These are phyloP conservation scores for Colletotrichum tropicicola DNA, from an alignment of 2,329 filamentous ascomycete genomes.

Conservation along the genomic window DNA sequence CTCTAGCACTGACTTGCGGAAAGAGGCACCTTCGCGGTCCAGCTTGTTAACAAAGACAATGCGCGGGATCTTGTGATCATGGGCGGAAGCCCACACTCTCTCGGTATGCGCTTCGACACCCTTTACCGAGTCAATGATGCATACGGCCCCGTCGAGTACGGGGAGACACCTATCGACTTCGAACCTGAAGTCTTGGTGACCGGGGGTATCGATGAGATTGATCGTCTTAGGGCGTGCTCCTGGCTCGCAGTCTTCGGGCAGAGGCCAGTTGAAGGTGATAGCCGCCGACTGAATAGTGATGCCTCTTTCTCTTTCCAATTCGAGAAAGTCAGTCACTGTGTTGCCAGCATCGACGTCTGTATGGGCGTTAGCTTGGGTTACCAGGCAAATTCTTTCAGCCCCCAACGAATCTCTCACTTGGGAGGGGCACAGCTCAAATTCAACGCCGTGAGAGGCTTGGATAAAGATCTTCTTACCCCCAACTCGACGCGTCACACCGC, in stretches of 20 bases:
- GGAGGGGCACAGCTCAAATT: no score
- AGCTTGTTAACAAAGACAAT: constrained; percentile 83
- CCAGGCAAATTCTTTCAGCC: background rate
- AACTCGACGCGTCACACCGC: constrained; percentile 85
- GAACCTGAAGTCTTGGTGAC: constrained; percentile 97
- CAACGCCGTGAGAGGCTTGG: no score
- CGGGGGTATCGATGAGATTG: constrained; percentile 95
- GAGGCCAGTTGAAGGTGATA: constrained; percentile 94
- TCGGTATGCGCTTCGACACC: constrained; percentile 98
- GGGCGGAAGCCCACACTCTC: constrained; percentile 93
- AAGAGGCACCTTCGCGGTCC: constrained; percentile 80
- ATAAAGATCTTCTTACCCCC: no score
- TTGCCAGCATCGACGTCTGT: constrained; percentile 93
- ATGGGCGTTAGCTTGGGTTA: background rate
- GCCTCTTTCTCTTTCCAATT: constrained; percentile 88
- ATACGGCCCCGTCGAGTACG: constrained; percentile 90
- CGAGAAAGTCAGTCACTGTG: constrained; percentile 96
- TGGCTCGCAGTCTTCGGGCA: constrained; percentile 52
- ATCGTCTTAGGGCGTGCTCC: constrained; percentile 69
- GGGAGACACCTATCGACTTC: constrained; percentile 92
- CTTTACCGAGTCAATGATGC: constrained; percentile 90
- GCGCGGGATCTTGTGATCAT: constrained; percentile 84
- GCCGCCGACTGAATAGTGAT: constrained; percentile 99
- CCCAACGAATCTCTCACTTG: background rate
- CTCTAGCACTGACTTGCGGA: constrained; percentile 86